phyloP scores from a whole-genome alignment of 2,329 filamentous ascomycete genomes.

The Fusarium hainanense region DNA sequence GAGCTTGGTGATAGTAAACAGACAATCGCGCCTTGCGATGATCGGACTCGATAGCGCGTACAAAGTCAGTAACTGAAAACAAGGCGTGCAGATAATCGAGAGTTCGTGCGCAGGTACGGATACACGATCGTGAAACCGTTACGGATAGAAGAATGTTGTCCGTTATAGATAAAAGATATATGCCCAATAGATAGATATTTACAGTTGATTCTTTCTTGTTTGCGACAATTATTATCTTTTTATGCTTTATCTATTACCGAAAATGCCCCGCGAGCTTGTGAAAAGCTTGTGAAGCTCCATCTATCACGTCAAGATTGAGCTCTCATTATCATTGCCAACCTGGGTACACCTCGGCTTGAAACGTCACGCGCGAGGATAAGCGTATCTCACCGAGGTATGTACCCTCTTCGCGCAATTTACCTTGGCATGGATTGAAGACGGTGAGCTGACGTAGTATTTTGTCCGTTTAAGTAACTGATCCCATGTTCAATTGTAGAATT shows the following conservation, averaged over 20 bases:
- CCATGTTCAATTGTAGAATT: slow-evolving; percentile 1
- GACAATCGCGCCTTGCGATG: not conserved
- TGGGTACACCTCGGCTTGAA: slow-evolving; percentile 36
- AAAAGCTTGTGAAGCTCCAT: slow-evolving; percentile 39
- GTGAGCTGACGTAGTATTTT: slow-evolving; percentile 32
- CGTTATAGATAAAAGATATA: slow-evolving; percentile 1
- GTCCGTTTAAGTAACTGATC: slow-evolving; percentile 24
- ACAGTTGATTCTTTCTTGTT: slow-evolving; percentile 9
- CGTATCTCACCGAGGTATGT: slow-evolving; percentile 34
- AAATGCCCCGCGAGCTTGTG: slow-evolving; percentile 32
- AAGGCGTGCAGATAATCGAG: not conserved
- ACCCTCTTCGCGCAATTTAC: slow-evolving; percentile 26
- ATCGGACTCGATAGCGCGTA: slow-evolving; percentile 10
- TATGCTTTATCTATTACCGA: slow-evolving; percentile 35
- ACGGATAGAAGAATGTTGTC: slow-evolving; percentile 12
- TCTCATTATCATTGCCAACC: slow-evolving; percentile 16
- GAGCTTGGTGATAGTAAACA: not conserved
- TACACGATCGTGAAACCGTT: slow-evolving; percentile 11
- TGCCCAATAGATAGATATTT: not conserved
- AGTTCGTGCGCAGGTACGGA: slow-evolving; percentile 3
- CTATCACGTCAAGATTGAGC: slow-evolving; percentile 21
- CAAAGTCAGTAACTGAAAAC: not conserved
- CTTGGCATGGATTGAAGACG: slow-evolving; percentile 19
- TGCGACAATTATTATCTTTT: slow-evolving; percentile 28
- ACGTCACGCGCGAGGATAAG: slow-evolving; percentile 27